Evolutionary conservation across 1,284 basidiomycete species (phyloP), one percentile per base, ranked within the genome.

Genomic region (Cryptococcus jaspeensis): DNA sequence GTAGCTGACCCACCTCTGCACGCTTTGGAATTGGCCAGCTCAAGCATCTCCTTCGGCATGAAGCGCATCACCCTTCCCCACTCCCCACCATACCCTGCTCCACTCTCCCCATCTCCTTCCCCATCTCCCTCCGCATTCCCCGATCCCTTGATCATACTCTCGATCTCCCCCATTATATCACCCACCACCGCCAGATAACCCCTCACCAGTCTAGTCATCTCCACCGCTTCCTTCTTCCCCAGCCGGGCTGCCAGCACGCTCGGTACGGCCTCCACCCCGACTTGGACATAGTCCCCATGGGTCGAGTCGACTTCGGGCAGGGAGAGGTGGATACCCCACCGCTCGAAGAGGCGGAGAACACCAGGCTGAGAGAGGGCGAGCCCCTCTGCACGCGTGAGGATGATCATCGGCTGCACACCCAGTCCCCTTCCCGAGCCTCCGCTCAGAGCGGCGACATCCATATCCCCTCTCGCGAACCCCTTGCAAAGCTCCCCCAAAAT

Each of bases 21-120:
- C 13, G 93, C 93, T 75, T 91, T 92, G 5, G 91, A 94, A 75
- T 95, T 93, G 58, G 92, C 81, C 58, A 97, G 78, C 45, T 92
- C 88, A 12, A 92, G 72, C 53, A 96, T 81, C 55, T 84, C 85
- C 47, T 80, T 81, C 9, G 93, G 93, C 75, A 89, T 92, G 81
- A 84, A 85, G 32, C 88, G 83, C 50, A 92, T 74, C 35, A 85
- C 84, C 61, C 82, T 83, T 54, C 87, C 78, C 91, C 90, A 93
- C 58, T 71, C 70, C 43, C 76, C 76, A 53, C 79, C 78, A 49
- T 73, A 71, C 36, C 70, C 67, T 55, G 75, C 72, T 38, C 45
- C 55, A 39, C 56, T 25, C n/a, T 51, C 52, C 6, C 35, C 8
- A 55, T 75, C 72, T 39, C 45, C 55, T 41, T 57, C 32, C n/a